These are phyloP conservation scores for Candolleomyces efflorescens DNA, from an alignment of 768 basidiomycete species.

Conservation along the genomic window DNA sequence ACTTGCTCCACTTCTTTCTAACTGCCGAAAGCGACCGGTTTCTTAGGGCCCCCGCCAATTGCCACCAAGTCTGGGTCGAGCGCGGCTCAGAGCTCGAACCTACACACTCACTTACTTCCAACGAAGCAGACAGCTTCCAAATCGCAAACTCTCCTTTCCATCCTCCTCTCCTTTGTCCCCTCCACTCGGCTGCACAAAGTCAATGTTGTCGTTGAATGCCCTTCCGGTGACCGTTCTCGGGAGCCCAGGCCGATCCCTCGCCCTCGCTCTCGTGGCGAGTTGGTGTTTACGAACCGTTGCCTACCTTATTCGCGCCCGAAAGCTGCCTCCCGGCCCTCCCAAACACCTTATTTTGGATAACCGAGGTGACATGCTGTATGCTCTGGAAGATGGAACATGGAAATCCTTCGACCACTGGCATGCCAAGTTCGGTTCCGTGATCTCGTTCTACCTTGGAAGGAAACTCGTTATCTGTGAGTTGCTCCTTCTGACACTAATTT, in stretches of 20 bases:
- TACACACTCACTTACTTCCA: too few relatives aligned
- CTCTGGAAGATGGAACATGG: neutral
- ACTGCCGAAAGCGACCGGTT: too few relatives aligned
- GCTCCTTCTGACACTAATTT: neutral
- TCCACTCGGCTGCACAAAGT: too few relatives aligned
- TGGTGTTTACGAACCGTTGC: neutral
- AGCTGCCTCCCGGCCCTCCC: neutral
- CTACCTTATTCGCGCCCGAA: neutral
- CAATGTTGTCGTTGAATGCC: too few relatives aligned
- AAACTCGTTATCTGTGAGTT: constrained; percentile 17
- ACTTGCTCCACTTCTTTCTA: too few relatives aligned
- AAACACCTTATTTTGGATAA: neutral
- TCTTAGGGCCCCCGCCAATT: too few relatives aligned
- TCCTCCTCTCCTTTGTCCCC: neutral
- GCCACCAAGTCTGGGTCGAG: neutral
- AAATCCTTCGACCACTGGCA: neutral
- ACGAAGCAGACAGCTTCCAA: neutral
- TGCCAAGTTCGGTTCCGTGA: constrained; percentile 12
- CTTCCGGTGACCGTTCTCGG: neutral
- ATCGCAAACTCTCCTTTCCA: too few relatives aligned
- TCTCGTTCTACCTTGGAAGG: constrained; percentile 17
- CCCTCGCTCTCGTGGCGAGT: neutral
- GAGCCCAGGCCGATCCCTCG: neutral
- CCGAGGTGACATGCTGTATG: neutral
- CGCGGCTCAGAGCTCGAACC: too few relatives aligned